phyloP scores from a whole-genome alignment of 768 basidiomycete species.

The Cubamyces lactineus region DNA sequence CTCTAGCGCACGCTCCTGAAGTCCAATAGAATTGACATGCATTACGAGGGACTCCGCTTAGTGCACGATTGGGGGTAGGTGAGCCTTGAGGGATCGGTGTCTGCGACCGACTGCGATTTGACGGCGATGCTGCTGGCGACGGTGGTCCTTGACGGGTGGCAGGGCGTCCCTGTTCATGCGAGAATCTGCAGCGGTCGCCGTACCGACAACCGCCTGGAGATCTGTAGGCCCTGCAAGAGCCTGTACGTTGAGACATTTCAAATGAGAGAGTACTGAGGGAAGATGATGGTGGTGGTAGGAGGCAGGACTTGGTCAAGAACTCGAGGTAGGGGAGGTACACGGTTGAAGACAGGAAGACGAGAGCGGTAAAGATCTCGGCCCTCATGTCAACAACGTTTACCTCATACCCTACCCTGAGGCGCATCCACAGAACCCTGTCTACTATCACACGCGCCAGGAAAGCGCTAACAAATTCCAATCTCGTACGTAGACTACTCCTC shows the following conservation, averaged over 20 bases:
- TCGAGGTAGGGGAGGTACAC: constrained; percentile 17
- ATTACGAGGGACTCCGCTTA: constrained; percentile 26
- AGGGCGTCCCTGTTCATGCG: constrained; percentile 10
- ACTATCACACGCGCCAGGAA: constrained; percentile 7
- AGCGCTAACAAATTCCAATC: constrained; percentile 7
- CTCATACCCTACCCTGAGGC: constrained; percentile 17
- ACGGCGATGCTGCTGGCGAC: constrained; percentile 4
- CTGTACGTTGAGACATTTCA: constrained; percentile 7
- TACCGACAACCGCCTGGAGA: constrained; percentile 9
- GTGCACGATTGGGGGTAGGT: neutral
- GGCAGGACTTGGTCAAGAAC: constrained; percentile 14
- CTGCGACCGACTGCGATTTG: constrained; percentile 4
- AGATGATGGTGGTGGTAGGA: constrained; percentile 2
- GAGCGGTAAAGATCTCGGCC: constrained; percentile 6
- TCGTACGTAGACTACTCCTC: neutral
- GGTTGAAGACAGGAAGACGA: constrained; percentile 17
- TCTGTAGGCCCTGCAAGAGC: constrained; percentile 1
- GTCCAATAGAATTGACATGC: constrained; percentile 36
- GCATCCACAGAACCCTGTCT: constrained; percentile 17
- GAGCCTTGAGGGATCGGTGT: constrained; percentile 3
- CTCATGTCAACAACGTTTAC: constrained; percentile 17
- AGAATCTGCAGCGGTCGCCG: constrained; percentile 20
- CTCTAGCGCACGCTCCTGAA: constrained; percentile 29
- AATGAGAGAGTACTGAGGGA: neutral
- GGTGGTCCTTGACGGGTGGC: constrained; percentile 1